phyloP scores from a whole-genome alignment of 164 flowering plant species.

The Paratinospora sagittata region DNA sequence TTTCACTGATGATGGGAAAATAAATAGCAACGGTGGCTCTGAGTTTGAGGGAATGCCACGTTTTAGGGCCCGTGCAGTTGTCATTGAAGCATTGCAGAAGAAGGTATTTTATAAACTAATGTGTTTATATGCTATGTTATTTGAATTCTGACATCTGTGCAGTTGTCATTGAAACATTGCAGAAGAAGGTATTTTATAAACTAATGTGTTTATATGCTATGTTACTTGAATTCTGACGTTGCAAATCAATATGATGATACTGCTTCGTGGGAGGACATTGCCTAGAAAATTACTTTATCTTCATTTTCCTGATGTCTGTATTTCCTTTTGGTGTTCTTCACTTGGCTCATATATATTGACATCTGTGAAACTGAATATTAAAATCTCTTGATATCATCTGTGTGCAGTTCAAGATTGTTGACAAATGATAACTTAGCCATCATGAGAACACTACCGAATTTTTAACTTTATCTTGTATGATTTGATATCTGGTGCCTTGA shows the following conservation, averaged over 20 bases:
- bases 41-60: slow-evolving; percentile 88
- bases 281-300: not conserved
- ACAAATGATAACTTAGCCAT: not conserved
- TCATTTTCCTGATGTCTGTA: not conserved
- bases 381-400: no score
- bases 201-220: not conserved
- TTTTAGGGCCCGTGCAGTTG: slow-evolving; percentile 77
- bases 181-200: slow-evolving; percentile 50
- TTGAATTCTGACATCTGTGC: slow-evolving; percentile 11
- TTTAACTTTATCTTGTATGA: no score
- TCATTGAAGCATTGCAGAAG: slow-evolving; percentile 57
- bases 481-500: no score
- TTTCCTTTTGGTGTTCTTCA: not conserved
- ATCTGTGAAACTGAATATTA: not conserved
- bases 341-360: not conserved
- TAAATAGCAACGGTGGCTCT: slow-evolving; percentile 77
- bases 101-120: slow-evolving; percentile 41
- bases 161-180: slow-evolving; percentile 61
- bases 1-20: slow-evolving; percentile 92
- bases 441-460: no score
- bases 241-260: not conserved
- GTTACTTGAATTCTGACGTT: not conserved
- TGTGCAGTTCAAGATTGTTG: not conserved
- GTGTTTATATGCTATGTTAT: not conserved
- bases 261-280: not conserved